Evolutionary conservation across 371 early-diverging fungal species (phyloP).

Genomic region (Capillidium heterosporum): DNA sequence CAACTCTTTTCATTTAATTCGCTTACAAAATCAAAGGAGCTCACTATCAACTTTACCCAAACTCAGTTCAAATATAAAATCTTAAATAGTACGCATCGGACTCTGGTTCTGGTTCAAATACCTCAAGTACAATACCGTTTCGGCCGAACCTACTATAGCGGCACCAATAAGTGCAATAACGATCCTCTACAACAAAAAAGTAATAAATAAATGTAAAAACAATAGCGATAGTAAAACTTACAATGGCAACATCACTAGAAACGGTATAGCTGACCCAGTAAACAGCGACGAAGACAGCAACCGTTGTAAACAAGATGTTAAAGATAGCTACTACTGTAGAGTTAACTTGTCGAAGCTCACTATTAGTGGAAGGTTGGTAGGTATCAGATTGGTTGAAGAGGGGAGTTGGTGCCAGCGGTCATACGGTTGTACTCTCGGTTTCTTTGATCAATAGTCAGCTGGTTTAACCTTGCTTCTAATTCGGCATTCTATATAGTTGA

Average conservation of each 20-base stretch:
- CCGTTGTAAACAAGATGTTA: conserved; percentile 40
- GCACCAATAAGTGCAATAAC: conserved; percentile 27
- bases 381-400: not conserved
- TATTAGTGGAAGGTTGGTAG: not conserved
- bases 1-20: too few species aligned
- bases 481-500: conserved; percentile 6
- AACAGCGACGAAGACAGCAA: conserved; percentile 36
- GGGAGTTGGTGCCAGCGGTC: conserved; percentile 7
- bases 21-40: too few species aligned
- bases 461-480: conserved; percentile 6
- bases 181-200: conserved; percentile 20
- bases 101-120: conserved; percentile 9
- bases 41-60: too few species aligned
- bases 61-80: too few species aligned
- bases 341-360: conserved; percentile 9
- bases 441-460: conserved; percentile 7
- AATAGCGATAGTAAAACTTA: conserved; percentile 12
- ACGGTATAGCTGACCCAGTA: conserved; percentile 29
- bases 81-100: not conserved
- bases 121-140: conserved; percentile 20
- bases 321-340: conserved; percentile 30
- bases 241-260: conserved; percentile 30
- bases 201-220: not conserved
- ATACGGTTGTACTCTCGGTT: conserved; percentile 10
- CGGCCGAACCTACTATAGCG: conserved; percentile 30